Evolutionary conservation across 257 asterid genomes (phyloP), one percentile per base, ranked within the genome.

Genomic region (Ligustrum vulgare): DNA sequence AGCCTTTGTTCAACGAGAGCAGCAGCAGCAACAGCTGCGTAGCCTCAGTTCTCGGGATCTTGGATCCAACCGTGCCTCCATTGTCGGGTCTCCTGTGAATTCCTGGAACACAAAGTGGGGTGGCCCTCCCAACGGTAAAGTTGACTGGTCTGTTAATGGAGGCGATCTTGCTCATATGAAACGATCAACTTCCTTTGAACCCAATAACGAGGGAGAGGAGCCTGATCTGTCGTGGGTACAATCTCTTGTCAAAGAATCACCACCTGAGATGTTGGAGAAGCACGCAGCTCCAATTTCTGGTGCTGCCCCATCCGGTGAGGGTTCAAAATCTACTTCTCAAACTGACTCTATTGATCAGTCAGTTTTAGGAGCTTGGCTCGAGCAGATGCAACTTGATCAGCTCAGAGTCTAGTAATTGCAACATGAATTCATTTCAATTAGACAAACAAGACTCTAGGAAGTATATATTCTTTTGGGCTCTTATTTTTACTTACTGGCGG

Each of bases 221-320:
- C 98, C 98, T 25, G 97, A 94, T 80, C 69, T 94, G 56, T 87
- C 99, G 47, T 92, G 98, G 98, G 98, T 94, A 84, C 98, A 91
- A 80, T 90, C 98, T 58, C 96, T 94, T 11, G 98, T 94, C 70
- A 94, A 91, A 82, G 99, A 94, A 90, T 84, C 96, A 69, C 92
- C 97, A 82, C 95, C 97, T 45, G 96, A 89, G 93, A 94, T 92
- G 93, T 84, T 73, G 80, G 88, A 84, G 41, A 89, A 92, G 81
- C 72, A 75, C 73, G 91, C 86, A 63, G 89, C 84, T 49, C 83
- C 87, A 4, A 37, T 72, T 49, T 75, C 91, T 8, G 85, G 82
- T 74, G 87, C 92, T 72, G 93, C 83, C 23, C 76, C 95, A 80
- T 88, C 97, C 87, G 94, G 97, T 89, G 98, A 91, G 91, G 86